Percentiles rank a stretch among this genome's conserved stretches.
These are phyloP conservation scores for Caloboletus firmus DNA, from an alignment of 1,284 basidiomycete species.

Conservation along the genomic window DNA sequence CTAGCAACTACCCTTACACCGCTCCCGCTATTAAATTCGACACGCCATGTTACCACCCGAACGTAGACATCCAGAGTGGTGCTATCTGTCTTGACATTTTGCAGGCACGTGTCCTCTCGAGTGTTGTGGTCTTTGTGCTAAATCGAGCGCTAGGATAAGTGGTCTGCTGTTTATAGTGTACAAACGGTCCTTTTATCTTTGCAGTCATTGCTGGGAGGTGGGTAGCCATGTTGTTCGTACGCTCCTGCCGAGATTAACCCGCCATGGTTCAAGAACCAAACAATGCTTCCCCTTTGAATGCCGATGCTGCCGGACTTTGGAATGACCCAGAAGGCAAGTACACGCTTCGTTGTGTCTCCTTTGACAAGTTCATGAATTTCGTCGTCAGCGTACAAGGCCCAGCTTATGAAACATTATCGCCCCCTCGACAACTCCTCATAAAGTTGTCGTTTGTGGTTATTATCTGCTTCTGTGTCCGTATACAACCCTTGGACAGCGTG, in stretches of 20 bases:
- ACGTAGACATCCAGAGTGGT: conserved; percentile 76
- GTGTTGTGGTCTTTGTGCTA: conserved; percentile 8
- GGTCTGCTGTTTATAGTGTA: conserved; percentile 88
- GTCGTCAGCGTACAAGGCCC: conserved; percentile 61
- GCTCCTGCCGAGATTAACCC: background rate
- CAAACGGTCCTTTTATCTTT: conserved; percentile 85
- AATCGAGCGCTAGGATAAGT: conserved; percentile 65
- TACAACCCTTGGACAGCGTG: background rate
- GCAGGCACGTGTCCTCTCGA: conserved; percentile 47
- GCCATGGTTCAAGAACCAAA: conserved; percentile 67
- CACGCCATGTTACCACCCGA: conserved; percentile 83
- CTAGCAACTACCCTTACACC: conserved; percentile 81
- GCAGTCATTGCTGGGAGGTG: conserved; percentile 82
- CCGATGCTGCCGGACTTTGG: conserved; percentile 81
- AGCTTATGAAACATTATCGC: conserved; percentile 74
- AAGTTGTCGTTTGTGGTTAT: conserved; percentile 6
- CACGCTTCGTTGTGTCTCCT: background rate
- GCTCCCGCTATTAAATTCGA: conserved; percentile 80
- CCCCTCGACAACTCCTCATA: conserved; percentile 52
- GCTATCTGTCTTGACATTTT: conserved; percentile 85
- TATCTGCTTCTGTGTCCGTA: conserved; percentile 1
- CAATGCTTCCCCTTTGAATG: conserved; percentile 83
- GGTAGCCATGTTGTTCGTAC: conserved; percentile 19
- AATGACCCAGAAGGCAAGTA: conserved; percentile 59
- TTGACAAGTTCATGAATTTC: background rate